A percentile compares a stretch with the other conserved stretches of the same genome.
Evolutionary conservation across 176 grass and related monocot genomes (phyloP).

Genomic region (Themeda triandra): DNA sequence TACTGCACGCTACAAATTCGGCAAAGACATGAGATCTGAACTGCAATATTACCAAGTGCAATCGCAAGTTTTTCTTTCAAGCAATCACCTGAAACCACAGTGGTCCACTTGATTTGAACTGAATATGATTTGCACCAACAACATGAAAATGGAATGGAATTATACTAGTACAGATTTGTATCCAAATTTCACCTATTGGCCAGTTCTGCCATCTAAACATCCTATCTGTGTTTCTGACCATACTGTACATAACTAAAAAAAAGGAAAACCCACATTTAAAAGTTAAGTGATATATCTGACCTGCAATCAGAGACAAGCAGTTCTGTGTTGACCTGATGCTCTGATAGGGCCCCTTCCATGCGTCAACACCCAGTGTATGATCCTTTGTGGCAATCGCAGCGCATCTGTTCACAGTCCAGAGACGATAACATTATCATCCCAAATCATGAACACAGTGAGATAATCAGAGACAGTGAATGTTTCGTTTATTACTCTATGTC

Average conservation of each 20-base stretch:
- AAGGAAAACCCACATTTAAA: background rate
- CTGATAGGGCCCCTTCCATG: constrained; percentile 64
- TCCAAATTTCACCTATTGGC: too few relatives aligned
- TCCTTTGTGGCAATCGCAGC: constrained; percentile 1
- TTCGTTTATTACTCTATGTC: constrained; percentile 16
- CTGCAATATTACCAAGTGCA: background rate
- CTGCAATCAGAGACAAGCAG: too few relatives aligned
- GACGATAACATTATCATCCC: background rate
- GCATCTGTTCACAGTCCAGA: background rate
- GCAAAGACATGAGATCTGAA: background rate
- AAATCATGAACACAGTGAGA: too few relatives aligned
- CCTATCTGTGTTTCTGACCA: background rate
- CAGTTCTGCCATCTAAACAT: too few relatives aligned
- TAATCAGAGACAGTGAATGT: too few relatives aligned
- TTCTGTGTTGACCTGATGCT: too few relatives aligned
- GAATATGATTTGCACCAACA: background rate
- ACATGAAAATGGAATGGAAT: background rate
- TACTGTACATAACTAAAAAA: background rate
- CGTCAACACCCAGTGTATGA: constrained; percentile 21
- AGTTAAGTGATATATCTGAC: background rate
- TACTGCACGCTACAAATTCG: background rate
- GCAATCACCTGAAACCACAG: background rate
- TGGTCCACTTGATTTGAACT: background rate
- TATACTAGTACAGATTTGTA: too few relatives aligned
- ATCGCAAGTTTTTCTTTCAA: background rate